Evolutionary conservation across 2,329 filamentous ascomycete species (phyloP).

Genomic region (Proliferodiscus dingleyae): DNA sequence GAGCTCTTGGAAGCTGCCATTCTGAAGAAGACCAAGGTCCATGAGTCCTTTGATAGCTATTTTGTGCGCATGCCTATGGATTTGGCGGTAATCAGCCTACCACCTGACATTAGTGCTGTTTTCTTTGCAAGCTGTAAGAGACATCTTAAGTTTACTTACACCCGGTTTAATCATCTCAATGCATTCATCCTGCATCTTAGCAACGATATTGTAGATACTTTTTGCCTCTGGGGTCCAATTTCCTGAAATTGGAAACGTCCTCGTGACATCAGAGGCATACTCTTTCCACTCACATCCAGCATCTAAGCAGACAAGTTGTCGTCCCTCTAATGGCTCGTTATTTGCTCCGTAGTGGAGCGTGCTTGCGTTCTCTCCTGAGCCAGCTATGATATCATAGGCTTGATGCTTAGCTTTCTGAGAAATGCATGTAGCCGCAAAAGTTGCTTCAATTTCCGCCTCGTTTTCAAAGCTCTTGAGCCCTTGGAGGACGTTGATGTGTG

Average conservation of each 20-base stretch:
- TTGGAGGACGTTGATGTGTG: constrained; percentile 68
- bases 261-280: constrained; percentile 87
- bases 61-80: constrained; percentile 68
- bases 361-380: constrained; percentile 73
- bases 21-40: constrained; percentile 65
- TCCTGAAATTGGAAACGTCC: constrained; percentile 75
- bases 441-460: constrained; percentile 78
- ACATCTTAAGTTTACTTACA: background rate
- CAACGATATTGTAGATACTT: constrained; percentile 71
- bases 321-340: constrained; percentile 62
- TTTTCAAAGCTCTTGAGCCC: constrained; percentile 59
- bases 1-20: constrained; percentile 52
- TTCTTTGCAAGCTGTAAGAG: background rate
- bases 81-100: constrained; percentile 57
- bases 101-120: too few species aligned
- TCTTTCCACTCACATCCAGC: constrained; percentile 80
- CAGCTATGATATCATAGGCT: constrained; percentile 86
- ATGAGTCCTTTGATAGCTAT: constrained; percentile 69
- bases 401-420: constrained; percentile 68
- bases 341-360: constrained; percentile 86
- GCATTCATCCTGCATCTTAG: constrained; percentile 74
- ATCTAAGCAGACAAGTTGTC: constrained; percentile 76
- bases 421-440: constrained; percentile 70
- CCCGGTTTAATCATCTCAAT: constrained; percentile 66
- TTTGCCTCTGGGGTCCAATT: constrained; percentile 64